These are phyloP conservation scores for Striga asiatica DNA, from an alignment of 257 asterid genomes.

Conservation along the genomic window DNA sequence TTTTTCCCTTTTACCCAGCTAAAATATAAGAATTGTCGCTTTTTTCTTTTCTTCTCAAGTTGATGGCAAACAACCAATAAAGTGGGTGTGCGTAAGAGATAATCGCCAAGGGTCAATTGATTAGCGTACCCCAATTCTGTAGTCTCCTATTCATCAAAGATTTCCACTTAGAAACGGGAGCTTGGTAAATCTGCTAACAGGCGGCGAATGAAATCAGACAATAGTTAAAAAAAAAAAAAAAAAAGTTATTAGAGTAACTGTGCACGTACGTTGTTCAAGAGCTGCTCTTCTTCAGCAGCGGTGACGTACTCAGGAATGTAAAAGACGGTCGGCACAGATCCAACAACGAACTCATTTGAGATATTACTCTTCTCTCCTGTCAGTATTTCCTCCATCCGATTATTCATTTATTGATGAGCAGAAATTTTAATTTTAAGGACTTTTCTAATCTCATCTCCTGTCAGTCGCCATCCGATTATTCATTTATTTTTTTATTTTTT, in stretches of 20 bases:
- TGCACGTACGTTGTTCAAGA: slow-evolving; percentile 37
- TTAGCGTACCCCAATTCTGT: slow-evolving; percentile 92
- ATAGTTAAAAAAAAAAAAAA: neutral
- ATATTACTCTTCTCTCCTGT: neutral
- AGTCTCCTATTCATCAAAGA: slow-evolving; percentile 75
- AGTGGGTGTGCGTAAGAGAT: neutral
- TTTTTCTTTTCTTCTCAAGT: too few species aligned
- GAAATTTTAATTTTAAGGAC: too few species aligned
- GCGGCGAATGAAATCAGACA: neutral
- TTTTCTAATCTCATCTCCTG: too few species aligned
- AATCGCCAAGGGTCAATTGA: neutral
- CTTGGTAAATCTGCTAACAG: slow-evolving; percentile 44
- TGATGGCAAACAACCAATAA: too few species aligned
- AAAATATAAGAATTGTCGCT: too few species aligned
- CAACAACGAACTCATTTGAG: slow-evolving; percentile 30
- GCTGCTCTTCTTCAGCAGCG: slow-evolving; percentile 40
- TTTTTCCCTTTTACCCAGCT: neutral
- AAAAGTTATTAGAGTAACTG: neutral
- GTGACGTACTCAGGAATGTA: slow-evolving; percentile 68
- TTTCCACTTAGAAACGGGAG: slow-evolving; percentile 88
- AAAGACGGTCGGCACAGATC: slow-evolving; percentile 57
- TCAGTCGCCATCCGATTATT: too few species aligned
- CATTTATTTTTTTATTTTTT: too few species aligned
- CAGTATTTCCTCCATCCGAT: slow-evolving; percentile 7
- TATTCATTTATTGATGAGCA: neutral